Percentiles rank a stretch among this genome's conserved stretches.
phyloP scores from a whole-genome alignment of 805 yeast genomes.

The Candida odintsovae region DNA sequence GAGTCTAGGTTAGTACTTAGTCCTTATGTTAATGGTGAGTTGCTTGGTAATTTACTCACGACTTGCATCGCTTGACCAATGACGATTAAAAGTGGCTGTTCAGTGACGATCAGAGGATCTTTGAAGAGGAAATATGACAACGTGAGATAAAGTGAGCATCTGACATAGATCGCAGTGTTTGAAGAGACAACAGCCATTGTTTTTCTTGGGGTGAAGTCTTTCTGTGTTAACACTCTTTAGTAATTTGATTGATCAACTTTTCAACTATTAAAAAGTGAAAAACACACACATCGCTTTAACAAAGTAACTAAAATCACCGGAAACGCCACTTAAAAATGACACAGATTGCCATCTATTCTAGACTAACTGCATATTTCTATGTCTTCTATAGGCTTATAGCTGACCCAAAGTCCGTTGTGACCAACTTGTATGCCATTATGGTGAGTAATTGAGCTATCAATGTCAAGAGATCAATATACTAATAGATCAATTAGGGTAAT shows the following conservation, averaged over 20 bases:
- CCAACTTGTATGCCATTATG: neutral
- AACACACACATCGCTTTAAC: neutral
- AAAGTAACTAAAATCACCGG: neutral
- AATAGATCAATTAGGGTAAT: conserved; percentile 3
- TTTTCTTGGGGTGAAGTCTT: neutral
- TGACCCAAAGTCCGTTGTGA: neutral
- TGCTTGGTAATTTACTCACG: too few relatives aligned
- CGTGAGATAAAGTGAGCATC: conserved; percentile 39
- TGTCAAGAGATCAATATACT: neutral
- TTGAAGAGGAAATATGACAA: conserved; percentile 41
- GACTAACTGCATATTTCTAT: neutral
- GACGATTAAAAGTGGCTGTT: conserved; percentile 42
- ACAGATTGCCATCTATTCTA: neutral
- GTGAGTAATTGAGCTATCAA: neutral
- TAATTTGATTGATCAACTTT: too few relatives aligned
- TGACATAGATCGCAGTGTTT: conserved; percentile 38
- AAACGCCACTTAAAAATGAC: neutral
- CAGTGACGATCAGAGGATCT: conserved; percentile 39
- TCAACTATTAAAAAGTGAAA: neutral
- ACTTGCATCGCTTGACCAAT: conserved; percentile 57
- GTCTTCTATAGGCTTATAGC: neutral
- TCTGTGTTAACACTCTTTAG: neutral
- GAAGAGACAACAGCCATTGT: conserved; percentile 49
- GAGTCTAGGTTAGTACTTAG: neutral
- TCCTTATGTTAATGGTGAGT: neutral